These are phyloP conservation scores for Coccomyxa sp. DNA, from an alignment of 139 green algal genomes.

Conservation along the genomic window DNA sequence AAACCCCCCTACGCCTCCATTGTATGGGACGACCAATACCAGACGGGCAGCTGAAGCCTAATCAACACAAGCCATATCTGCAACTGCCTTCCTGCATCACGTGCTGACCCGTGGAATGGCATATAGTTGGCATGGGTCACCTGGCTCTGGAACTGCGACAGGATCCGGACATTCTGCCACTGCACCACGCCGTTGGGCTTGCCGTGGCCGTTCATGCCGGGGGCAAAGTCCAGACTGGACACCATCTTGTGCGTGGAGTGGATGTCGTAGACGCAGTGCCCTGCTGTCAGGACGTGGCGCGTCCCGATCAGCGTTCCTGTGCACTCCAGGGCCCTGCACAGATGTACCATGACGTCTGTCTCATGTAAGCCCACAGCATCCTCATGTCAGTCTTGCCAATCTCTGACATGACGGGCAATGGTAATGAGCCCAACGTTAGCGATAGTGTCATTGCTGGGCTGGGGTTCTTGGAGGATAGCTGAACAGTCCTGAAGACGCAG, in stretches of 20 bases:
- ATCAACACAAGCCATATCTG: too few species aligned
- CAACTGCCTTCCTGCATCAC: too few species aligned
- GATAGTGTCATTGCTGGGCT: not conserved
- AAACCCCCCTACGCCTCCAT: too few species aligned
- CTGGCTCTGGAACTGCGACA: slow-evolving; percentile 17
- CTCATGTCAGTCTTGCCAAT: too few species aligned
- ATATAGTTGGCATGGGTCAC: not conserved
- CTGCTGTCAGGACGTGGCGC: slow-evolving; percentile 25
- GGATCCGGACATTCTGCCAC: slow-evolving; percentile 3
- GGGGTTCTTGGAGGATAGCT: too few species aligned
- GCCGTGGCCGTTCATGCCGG: slow-evolving; percentile 6
- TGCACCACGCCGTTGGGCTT: slow-evolving; percentile 3
- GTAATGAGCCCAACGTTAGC: not conserved
- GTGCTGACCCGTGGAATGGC: too few species aligned
- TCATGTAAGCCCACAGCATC: too few species aligned
- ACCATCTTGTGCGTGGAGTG: not conserved
- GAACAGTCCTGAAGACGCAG: too few species aligned
- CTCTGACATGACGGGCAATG: not conserved
- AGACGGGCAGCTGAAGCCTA: too few species aligned
- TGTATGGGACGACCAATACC: too few species aligned
- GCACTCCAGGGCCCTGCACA: slow-evolving; percentile 17
- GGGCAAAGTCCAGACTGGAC: slow-evolving; percentile 9
- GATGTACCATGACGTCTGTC: not conserved
- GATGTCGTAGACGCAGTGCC: slow-evolving; percentile 26
- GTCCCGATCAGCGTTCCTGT: slow-evolving; percentile 22